phyloP scores from a whole-genome alignment of 768 basidiomycete species.

The Auricularia heimuer region DNA sequence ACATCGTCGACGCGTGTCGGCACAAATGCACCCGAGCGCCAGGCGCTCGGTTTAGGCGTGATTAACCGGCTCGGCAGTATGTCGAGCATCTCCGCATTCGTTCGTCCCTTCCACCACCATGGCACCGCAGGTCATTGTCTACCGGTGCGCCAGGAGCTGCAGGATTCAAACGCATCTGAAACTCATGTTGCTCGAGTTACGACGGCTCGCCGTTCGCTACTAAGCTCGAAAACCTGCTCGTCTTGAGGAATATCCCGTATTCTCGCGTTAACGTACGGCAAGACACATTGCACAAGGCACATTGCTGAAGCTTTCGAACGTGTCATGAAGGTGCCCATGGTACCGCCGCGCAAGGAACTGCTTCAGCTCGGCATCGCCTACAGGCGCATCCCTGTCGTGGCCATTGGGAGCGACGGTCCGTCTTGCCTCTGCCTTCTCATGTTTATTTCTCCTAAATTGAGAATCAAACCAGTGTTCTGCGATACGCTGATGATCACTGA shows the following conservation, averaged over 20 bases:
- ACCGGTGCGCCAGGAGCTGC: neutral
- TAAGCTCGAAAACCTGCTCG: slow-evolving; percentile 43
- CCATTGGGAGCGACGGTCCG: slow-evolving; percentile 43
- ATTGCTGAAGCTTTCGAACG: no score
- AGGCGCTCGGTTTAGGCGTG: no score
- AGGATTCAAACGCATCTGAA: neutral
- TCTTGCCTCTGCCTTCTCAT: neutral
- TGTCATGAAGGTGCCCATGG: slow-evolving; percentile 32
- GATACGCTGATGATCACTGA: slow-evolving; percentile 47
- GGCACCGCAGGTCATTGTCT: neutral
- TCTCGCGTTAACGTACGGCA: neutral
- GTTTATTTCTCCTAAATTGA: neutral
- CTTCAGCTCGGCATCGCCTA: slow-evolving; percentile 43
- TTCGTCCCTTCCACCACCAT: neutral
- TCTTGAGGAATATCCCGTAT: slow-evolving; percentile 36
- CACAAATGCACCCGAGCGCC: no score
- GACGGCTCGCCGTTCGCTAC: slow-evolving; percentile 40
- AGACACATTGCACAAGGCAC: neutral
- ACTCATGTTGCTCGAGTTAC: slow-evolving; percentile 27
- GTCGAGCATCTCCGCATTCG: neutral
- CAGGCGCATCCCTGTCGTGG: slow-evolving; percentile 49
- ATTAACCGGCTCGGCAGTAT: no score
- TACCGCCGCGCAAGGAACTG: slow-evolving; percentile 49
- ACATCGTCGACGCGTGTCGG: no score
- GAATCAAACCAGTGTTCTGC: slow-evolving; percentile 30